These are phyloP conservation scores for Symbiodinium pilosum DNA, from an alignment of 73 alveolate species.

Conservation along the genomic window DNA sequence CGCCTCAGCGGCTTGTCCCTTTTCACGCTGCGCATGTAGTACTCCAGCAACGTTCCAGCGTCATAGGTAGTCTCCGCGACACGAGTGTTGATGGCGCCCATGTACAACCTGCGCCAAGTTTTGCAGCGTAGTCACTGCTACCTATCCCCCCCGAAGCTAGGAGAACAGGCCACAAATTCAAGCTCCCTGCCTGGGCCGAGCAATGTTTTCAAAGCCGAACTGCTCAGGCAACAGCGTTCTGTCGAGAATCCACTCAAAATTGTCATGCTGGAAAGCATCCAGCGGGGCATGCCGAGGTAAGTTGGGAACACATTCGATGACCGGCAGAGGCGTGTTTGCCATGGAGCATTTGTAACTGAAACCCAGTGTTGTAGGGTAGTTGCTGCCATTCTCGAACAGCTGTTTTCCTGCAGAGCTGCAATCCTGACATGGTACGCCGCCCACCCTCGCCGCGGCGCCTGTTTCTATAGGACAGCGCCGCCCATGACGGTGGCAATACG, in stretches of 20 bases:
- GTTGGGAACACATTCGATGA: neutral
- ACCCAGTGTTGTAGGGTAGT: neutral
- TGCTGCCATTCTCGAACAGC: neutral
- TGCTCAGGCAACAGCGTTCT: neutral
- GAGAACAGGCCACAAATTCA: no score
- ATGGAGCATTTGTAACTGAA: neutral
- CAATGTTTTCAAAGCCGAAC: neutral
- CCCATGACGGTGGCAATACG: neutral
- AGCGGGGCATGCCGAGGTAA: neutral
- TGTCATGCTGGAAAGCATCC: neutral
- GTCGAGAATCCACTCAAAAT: neutral
- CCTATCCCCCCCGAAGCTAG: no score
- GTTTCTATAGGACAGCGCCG: neutral
- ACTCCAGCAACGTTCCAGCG: neutral
- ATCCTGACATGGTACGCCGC: conserved; percentile 35
- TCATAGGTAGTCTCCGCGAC: neutral
- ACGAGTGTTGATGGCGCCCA: neutral
- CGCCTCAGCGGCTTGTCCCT: conserved; percentile 1
- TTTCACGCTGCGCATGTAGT: neutral
- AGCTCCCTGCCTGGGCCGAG: neutral
- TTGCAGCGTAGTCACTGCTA: neutral
- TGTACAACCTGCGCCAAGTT: neutral
- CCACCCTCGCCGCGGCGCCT: neutral
- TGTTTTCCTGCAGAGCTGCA: neutral
- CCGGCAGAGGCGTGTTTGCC: neutral